Evolutionary conservation across 2,329 filamentous ascomycete species (phyloP).

Genomic region (Alternaria burnsii): DNA sequence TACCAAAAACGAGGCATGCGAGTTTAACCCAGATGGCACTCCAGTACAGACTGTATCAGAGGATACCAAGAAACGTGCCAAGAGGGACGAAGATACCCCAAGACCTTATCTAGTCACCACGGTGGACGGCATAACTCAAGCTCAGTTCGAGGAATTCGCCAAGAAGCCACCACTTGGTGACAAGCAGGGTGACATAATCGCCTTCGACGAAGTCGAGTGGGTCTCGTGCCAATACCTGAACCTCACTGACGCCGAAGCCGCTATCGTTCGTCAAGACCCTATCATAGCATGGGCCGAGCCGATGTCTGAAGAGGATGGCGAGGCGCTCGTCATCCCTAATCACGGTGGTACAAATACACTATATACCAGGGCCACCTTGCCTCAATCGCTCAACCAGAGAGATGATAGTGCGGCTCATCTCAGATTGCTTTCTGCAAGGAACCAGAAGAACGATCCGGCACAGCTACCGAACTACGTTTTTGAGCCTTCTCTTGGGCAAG

Average conservation of each 20-base stretch:
- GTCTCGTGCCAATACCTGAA: neutral
- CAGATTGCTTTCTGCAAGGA: neutral
- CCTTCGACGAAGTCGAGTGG: neutral
- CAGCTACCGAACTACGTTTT: neutral
- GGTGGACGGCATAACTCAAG: neutral
- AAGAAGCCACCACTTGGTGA: neutral
- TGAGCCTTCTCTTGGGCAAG: neutral
- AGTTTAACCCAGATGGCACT: neutral
- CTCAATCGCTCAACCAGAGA: neutral
- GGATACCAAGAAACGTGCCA: neutral
- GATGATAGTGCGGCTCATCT: neutral
- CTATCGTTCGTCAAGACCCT: neutral
- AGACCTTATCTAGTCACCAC: conserved; percentile 1
- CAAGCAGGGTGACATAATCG: neutral
- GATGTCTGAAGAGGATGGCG: neutral
- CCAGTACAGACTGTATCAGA: neutral
- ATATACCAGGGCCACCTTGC: neutral
- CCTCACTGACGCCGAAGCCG: neutral
- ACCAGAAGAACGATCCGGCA: neutral
- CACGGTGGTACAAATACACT: neutral
- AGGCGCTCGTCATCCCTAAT: neutral
- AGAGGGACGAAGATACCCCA: neutral
- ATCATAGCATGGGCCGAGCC: neutral
- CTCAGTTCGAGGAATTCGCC: neutral
- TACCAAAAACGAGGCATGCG: neutral